Evolutionary conservation across 2,329 filamentous ascomycete genomes (phyloP).

Genomic region (Teratosphaeria pseudoeucalypti): DNA sequence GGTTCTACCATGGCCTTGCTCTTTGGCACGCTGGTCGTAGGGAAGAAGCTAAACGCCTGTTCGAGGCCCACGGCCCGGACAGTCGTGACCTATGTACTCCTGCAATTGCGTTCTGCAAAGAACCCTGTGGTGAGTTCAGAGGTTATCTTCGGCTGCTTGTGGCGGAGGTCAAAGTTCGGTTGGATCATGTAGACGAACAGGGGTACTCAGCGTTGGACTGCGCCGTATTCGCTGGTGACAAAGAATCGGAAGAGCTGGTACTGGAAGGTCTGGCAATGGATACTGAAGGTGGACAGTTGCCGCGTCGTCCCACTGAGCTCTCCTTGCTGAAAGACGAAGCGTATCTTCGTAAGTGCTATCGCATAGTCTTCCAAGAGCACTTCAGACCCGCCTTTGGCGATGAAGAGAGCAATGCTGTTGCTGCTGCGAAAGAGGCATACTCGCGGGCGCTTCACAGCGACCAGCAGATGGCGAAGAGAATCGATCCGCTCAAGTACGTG

Average conservation of each 20-base stretch:
- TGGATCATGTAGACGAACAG: neutral
- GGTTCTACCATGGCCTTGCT: neutral
- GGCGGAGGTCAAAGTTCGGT: neutral
- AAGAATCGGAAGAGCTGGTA: neutral
- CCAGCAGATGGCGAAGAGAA: no score
- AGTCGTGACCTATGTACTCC: neutral
- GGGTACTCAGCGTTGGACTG: neutral
- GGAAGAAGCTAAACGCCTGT: neutral
- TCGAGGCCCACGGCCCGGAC: no score
- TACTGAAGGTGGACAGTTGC: neutral
- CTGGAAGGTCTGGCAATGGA: neutral
- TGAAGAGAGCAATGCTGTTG: no score
- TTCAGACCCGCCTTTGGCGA: no score
- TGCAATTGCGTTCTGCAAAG: neutral
- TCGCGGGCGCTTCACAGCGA: no score
- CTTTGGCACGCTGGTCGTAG: neutral
- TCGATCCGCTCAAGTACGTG: no score
- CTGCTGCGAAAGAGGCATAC: no score
- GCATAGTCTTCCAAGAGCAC: no score
- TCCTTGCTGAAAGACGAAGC: no score
- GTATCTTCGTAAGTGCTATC: no score
- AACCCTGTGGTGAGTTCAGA: neutral
- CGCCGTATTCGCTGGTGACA: neutral
- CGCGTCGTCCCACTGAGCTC: no score
- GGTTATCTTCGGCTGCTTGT: neutral